A percentile compares a stretch with the other conserved stretches of the same genome.
These are phyloP conservation scores for Cryptosporidium viatorum DNA, from an alignment of 169 alveolate genomes.

Conservation along the genomic window DNA sequence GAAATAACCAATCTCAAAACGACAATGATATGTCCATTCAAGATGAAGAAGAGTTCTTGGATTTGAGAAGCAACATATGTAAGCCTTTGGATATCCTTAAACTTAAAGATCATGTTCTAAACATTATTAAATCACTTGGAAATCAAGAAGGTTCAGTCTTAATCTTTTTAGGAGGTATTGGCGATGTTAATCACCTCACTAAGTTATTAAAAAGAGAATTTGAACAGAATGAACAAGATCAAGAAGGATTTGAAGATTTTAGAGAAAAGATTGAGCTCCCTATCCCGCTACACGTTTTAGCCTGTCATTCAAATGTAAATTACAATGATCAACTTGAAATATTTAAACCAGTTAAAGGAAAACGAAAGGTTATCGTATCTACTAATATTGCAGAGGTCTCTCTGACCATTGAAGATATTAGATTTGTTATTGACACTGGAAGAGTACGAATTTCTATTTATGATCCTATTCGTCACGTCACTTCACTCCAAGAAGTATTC, in stretches of 20 bases:
- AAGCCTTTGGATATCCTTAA: conserved; percentile 41
- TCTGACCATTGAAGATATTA: conserved; percentile 88
- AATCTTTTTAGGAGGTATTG: conserved; percentile 59
- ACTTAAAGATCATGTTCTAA: conserved; percentile 13
- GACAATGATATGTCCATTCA: neutral
- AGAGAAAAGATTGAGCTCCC: conserved; percentile 5
- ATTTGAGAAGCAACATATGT: neutral
- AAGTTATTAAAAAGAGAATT: conserved; percentile 6
- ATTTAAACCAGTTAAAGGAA: conserved; percentile 80
- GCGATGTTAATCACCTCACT: conserved; percentile 44
- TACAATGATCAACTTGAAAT: conserved; percentile 83
- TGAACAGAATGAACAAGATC: conserved; percentile 9
- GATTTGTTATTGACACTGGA: conserved; percentile 91
- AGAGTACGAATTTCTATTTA: conserved; percentile 80
- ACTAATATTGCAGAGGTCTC: conserved; percentile 94
- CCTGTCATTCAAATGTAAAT: conserved; percentile 65
- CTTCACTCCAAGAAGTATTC: conserved; percentile 80
- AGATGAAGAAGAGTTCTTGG: neutral
- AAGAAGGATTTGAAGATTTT: neutral
- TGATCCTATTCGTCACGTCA: conserved; percentile 81
- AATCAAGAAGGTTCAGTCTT: conserved; percentile 36
- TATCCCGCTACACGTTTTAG: conserved; percentile 28
- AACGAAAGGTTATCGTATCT: conserved; percentile 88
- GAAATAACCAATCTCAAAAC: neutral
- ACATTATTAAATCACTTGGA: conserved; percentile 21